phyloP scores from a whole-genome alignment of 2,329 filamentous ascomycete genomes.

The Chalaropsis ovoidea region DNA sequence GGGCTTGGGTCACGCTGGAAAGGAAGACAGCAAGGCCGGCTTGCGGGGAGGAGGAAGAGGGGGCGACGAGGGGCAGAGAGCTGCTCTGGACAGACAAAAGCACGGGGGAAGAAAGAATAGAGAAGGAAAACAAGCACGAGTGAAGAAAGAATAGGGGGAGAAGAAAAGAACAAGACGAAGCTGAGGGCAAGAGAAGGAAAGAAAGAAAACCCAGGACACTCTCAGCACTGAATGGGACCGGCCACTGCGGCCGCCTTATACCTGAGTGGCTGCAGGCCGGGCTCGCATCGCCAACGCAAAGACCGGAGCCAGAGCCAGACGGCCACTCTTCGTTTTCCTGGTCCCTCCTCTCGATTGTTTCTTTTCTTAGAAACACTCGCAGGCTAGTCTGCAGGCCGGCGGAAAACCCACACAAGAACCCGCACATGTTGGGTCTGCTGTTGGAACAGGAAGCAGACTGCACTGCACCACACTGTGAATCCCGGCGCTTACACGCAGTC shows the following conservation, averaged over 20 bases:
- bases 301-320: neutral
- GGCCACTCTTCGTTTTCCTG: neutral
- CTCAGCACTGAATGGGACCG: neutral
- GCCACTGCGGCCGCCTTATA: slow-evolving; percentile 9
- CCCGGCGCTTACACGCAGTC: slow-evolving; percentile 16
- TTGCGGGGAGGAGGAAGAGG: neutral
- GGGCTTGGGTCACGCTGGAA: neutral
- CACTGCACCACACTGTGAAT: neutral
- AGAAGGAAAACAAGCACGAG: neutral
- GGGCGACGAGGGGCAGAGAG: neutral
- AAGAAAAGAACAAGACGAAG: neutral
- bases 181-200: neutral
- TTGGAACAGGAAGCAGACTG: too few species aligned
- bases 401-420: too few species aligned
- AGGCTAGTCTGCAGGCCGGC: neutral
- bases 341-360: neutral
- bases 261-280: neutral
- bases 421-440: too few species aligned
- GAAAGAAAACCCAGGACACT: neutral
- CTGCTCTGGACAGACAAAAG: too few species aligned
- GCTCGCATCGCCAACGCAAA: neutral
- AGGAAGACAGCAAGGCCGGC: slow-evolving; percentile 9
- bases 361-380: slow-evolving; percentile 5
- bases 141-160: neutral
- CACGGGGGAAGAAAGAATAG: neutral